Conservation (phyloP, 176 grass and related monocot genomes). For the Poa annua region DNA sequence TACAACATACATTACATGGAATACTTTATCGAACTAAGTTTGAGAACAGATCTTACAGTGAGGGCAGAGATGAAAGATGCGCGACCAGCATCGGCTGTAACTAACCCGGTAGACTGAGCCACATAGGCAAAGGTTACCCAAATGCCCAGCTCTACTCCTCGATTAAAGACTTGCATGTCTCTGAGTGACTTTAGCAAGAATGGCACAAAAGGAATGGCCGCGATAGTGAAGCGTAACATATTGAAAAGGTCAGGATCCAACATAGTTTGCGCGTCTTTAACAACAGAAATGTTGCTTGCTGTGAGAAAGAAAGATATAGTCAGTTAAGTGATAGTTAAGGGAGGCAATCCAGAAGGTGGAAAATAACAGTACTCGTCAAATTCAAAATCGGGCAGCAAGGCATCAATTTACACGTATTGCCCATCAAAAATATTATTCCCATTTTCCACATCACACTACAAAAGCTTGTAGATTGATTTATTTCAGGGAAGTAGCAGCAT, state of each 20-base stretch:
- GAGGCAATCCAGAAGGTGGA: not conserved
- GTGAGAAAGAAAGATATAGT: slow-evolving; percentile 10
- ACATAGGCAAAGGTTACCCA: slow-evolving; percentile 62
- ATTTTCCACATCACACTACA: not conserved
- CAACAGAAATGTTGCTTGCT: slow-evolving; percentile 66
- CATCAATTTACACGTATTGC: not conserved
- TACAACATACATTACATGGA: slow-evolving; percentile 14
- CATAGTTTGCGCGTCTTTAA: slow-evolving; percentile 53
- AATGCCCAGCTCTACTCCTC: slow-evolving; percentile 56
- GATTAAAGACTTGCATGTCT: slow-evolving; percentile 43
- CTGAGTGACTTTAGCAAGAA: slow-evolving; percentile 47
- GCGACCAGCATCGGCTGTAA: slow-evolving; percentile 58
- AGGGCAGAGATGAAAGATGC: slow-evolving; percentile 61
- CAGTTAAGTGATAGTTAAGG: slow-evolving; percentile 25
- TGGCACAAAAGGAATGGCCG: slow-evolving; percentile 54
- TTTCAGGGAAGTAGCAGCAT: too few relatives aligned
- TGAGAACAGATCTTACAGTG: slow-evolving; percentile 50
- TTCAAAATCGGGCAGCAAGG: not conserved
- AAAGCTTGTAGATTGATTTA: not conserved
- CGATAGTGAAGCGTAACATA: slow-evolving; percentile 55
- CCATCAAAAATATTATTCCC: not conserved
- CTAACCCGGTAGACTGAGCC: slow-evolving; percentile 52
- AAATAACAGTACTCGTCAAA: not conserved
- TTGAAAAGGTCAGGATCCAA: slow-evolving; percentile 67
- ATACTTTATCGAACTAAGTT: slow-evolving; percentile 8